Base-by-base conservation (phyloP, 306 rosid genomes). In the Quercus glauca region DNA sequence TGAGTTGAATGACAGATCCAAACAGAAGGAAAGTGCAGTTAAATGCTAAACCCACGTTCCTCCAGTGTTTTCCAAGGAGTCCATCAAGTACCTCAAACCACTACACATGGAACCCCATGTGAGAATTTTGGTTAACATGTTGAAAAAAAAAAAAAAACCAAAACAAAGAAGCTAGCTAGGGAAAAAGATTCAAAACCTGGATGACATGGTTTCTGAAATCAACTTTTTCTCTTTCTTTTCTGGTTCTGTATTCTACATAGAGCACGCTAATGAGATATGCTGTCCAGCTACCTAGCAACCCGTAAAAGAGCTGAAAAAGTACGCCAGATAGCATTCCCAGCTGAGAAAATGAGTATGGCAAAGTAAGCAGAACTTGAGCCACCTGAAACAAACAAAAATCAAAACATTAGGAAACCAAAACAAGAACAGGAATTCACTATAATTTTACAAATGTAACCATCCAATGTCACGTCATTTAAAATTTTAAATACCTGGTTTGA, bases 21-120 rank as follows among this genome's bases (percentile, higher is more conserved):
- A 95, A 95, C 83, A 95, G 86, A 89, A 95, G 99, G 83, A 95
- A 95, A 55, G 98, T 95, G 90, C 99, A 95, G 83, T 95, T 95
- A 78, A 95, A 95, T 13, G 94, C 99, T 91, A 95, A 87, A 35
- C 99, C 99, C 87, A 89, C 96, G 89, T 95, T 95, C 87, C 99
- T 91, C 99, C 99, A 95, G 63, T 95, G 89, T 31, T 91, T 95
- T n/a, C 99, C 99, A 1, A 95, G 92, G 49, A 95, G 92, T 0
- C 99, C 99, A 78, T 95, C 99, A 84, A 95, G 99, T 83, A 95
- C 99, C 75, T 95, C 99, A 82, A 95, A 95, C 99, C 99, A 93
- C 94, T 93, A 83, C 74, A 67, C 4, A 8, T 33, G 17, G 17
- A 69, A 21, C 28, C 67, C 87, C 79, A 85, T 67, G 76, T 85